Percentiles rank a stretch among this genome's conserved stretches.
Evolutionary conservation across 1,284 basidiomycete genomes (phyloP).

Genomic region (Microbotryum silenes-acaulis): DNA sequence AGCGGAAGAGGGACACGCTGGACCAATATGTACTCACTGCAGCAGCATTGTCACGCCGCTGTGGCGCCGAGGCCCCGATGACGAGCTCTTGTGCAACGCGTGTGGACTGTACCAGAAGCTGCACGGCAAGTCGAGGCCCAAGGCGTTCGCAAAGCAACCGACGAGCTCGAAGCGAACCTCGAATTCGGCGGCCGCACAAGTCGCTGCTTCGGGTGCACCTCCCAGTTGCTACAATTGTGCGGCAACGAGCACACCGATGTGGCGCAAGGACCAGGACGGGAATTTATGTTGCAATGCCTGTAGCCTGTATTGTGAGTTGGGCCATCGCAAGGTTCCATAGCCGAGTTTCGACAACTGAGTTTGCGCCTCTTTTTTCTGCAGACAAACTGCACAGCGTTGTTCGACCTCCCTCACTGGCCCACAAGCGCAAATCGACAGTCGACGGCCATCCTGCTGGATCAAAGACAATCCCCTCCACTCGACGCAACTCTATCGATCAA

Average conservation of each 20-base stretch:
- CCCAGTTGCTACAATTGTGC: conserved; percentile 31
- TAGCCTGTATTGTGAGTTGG: conserved; percentile 26
- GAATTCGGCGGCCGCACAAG: conserved; percentile 28
- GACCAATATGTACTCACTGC: conserved; percentile 29
- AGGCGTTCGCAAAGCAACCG: conserved; percentile 22
- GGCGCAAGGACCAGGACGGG: conserved; percentile 28
- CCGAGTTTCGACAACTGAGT: neutral
- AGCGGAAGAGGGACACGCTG: conserved; percentile 21
- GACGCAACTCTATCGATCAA: too few relatives aligned
- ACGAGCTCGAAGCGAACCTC: conserved; percentile 15
- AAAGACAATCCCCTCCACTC: too few relatives aligned
- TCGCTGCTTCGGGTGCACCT: conserved; percentile 20
- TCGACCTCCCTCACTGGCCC: conserved; percentile 21
- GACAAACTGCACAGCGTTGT: conserved; percentile 31
- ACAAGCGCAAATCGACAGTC: conserved; percentile 19
- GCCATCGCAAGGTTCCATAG: neutral
- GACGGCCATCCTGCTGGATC: conserved; percentile 1
- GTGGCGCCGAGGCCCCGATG: conserved; percentile 30
- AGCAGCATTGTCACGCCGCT: conserved; percentile 29
- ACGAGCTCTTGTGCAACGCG: conserved; percentile 33
- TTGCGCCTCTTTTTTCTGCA: neutral
- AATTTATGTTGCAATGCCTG: conserved; percentile 31
- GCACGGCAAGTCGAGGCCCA: conserved; percentile 27
- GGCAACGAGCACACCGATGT: conserved; percentile 31
- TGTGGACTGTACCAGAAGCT: conserved; percentile 33